These are phyloP conservation scores for Sclerospora graminicola DNA, from an alignment of 352 stramenopile species.

Conservation along the genomic window DNA sequence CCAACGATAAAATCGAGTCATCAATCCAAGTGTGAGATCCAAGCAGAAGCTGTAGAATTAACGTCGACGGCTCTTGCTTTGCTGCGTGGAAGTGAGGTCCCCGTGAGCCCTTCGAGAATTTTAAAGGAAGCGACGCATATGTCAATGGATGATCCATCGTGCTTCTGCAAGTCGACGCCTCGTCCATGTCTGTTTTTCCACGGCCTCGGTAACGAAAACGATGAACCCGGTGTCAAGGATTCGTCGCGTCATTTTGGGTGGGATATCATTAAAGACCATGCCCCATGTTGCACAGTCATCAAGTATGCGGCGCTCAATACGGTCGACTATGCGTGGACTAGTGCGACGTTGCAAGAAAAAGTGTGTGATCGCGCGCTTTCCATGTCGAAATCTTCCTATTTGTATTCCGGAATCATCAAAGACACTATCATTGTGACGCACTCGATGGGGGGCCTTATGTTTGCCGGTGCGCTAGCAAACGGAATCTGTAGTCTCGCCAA, in stretches of 20 bases:
- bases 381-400: constrained; percentile 7
- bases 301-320: constrained; percentile 14
- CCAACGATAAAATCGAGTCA: neutral
- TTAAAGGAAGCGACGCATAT: neutral
- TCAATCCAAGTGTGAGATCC: constrained; percentile 1
- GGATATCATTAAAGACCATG: constrained; percentile 6
- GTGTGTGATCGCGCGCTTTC: constrained; percentile 9
- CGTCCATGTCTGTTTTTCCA: constrained; percentile 18
- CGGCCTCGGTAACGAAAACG: constrained; percentile 4
- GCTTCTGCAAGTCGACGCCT: neutral
- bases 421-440: constrained; percentile 16
- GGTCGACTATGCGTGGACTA: constrained; percentile 4
- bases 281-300: constrained; percentile 7
- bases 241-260: constrained; percentile 4
- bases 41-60: constrained; percentile 1
- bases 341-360: constrained; percentile 6
- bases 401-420: neutral
- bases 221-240: constrained; percentile 5
- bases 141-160: neutral
- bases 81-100: neutral
- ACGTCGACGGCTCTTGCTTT: constrained; percentile 1
- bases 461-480: constrained; percentile 6
- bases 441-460: constrained; percentile 15
- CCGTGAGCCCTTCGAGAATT: neutral
- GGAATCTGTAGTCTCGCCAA: constrained; percentile 6